phyloP scores from a whole-genome alignment of 306 rosid genomes.

The Acacia melanoxylon region DNA sequence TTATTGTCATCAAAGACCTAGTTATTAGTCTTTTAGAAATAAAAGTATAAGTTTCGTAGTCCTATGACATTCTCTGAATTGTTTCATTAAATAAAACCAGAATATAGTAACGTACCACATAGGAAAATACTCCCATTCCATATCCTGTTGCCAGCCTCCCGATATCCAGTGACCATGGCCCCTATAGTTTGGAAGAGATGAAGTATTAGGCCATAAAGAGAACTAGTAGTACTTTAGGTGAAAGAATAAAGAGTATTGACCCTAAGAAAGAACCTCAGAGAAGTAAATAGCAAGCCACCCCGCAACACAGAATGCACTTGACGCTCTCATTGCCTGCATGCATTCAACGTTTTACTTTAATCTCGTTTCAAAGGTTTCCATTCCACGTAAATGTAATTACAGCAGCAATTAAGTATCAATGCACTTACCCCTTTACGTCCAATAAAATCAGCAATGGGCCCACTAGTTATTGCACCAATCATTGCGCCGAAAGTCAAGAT shows the following conservation, averaged over 20 bases:
- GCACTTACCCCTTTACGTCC: conserved; percentile 83
- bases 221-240: background rate
- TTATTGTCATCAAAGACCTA: conserved; percentile 32
- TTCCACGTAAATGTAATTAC: background rate
- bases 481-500: conserved; percentile 92
- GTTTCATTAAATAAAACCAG: conserved; percentile 22
- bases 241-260: conserved; percentile 18
- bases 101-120: conserved; percentile 51
- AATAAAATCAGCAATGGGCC: conserved; percentile 66
- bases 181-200: conserved; percentile 44
- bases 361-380: background rate
- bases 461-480: conserved; percentile 94
- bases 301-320: conserved; percentile 61
- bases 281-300: conserved; percentile 91
- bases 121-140: conserved; percentile 96
- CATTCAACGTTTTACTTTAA: conserved; percentile 9
- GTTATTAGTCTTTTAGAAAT: conserved; percentile 22
- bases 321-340: conserved; percentile 87
- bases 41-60: conserved; percentile 8
- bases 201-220: conserved; percentile 18
- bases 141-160: conserved; percentile 95
- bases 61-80: background rate
- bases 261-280: conserved; percentile 58
- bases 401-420: background rate
- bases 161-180: conserved; percentile 63